Percentiles rank a stretch among this genome's conserved stretches.
phyloP scores from a whole-genome alignment of 495 filamentous ascomycete species.

The Penicillium parvum region DNA sequence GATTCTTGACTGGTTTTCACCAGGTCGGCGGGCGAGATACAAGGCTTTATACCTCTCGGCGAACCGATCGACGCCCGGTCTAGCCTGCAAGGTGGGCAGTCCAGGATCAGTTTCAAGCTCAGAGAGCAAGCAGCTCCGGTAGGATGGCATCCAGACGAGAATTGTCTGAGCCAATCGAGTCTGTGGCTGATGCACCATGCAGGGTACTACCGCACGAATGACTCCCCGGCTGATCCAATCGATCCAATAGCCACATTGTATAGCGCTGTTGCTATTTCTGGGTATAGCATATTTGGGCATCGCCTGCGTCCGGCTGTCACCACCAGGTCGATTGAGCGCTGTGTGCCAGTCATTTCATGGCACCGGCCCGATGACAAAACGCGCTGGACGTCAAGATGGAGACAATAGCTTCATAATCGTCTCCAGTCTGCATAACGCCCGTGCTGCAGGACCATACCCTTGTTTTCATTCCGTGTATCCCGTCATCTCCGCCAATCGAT shows the following conservation, averaged over 20 bases:
- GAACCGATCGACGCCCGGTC: conserved; percentile 5
- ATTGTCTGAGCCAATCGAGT: too few relatives aligned
- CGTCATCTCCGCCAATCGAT: not conserved
- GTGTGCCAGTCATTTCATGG: not conserved
- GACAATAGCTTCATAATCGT: not conserved
- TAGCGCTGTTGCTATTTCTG: conserved; percentile 1
- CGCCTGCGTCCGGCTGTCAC: not conserved
- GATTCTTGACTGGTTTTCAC: conserved; percentile 6
- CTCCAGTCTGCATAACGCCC: conserved; percentile 1
- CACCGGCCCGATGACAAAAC: not conserved
- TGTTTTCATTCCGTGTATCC: not conserved
- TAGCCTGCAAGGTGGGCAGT: conserved; percentile 1
- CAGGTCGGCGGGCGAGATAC: not conserved
- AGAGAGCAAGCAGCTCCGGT: too few relatives aligned
- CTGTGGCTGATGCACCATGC: too few relatives aligned
- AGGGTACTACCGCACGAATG: not conserved
- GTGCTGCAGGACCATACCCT: not conserved
- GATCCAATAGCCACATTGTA: not conserved
- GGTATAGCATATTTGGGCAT: not conserved
- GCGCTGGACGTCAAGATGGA: not conserved
- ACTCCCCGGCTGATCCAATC: not conserved
- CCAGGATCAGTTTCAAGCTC: too few relatives aligned
- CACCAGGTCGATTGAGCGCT: not conserved
- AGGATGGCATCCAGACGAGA: too few relatives aligned
- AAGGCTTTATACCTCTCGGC: conserved; percentile 8